These are phyloP conservation scores for Kluyveromyces starmeri DNA, from an alignment of 805 yeast genomes.

Conservation along the genomic window DNA sequence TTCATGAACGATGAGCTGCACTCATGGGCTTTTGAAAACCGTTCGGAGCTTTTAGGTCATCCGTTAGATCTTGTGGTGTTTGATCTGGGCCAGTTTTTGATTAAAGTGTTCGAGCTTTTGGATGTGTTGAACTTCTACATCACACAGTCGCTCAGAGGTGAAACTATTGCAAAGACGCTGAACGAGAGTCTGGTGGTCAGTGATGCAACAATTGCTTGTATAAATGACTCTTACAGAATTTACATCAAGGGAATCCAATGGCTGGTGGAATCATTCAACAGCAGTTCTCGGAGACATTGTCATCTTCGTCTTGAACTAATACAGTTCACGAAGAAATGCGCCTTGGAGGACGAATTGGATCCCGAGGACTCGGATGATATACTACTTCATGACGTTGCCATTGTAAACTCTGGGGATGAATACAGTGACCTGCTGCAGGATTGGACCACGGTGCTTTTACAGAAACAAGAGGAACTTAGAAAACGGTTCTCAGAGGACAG, in stretches of 20 bases:
- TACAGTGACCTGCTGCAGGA: slow-evolving; percentile 17
- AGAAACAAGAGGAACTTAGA: slow-evolving; percentile 12
- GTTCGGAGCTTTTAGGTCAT: neutral
- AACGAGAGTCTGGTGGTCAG: slow-evolving; percentile 20
- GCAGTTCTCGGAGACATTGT: slow-evolving; percentile 6
- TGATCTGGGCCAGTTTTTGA: slow-evolving; percentile 17
- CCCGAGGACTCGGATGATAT: slow-evolving; percentile 24
- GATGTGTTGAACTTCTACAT: slow-evolving; percentile 26
- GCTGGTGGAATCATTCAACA: slow-evolving; percentile 25
- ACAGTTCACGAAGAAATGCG: slow-evolving; percentile 25
- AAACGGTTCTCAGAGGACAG: slow-evolving; percentile 13
- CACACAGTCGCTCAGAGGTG: slow-evolving; percentile 27
- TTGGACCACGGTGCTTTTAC: slow-evolving; percentile 20
- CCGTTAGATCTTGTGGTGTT: slow-evolving; percentile 9
- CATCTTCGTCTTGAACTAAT: slow-evolving; percentile 21
- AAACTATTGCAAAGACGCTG: slow-evolving; percentile 28
- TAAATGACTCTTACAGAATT: slow-evolving; percentile 26
- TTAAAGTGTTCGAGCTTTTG: slow-evolving; percentile 22
- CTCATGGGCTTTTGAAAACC: slow-evolving; percentile 7
- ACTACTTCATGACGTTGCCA: slow-evolving; percentile 25
- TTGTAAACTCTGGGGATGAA: slow-evolving; percentile 19
- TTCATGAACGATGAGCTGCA: slow-evolving; percentile 24
- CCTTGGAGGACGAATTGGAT: slow-evolving; percentile 24
- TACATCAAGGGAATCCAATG: slow-evolving; percentile 30
- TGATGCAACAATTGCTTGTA: slow-evolving; percentile 15